These are phyloP conservation scores for Erythrobasidium yunnanense DNA, from an alignment of 768 basidiomycete species.

Conservation along the genomic window DNA sequence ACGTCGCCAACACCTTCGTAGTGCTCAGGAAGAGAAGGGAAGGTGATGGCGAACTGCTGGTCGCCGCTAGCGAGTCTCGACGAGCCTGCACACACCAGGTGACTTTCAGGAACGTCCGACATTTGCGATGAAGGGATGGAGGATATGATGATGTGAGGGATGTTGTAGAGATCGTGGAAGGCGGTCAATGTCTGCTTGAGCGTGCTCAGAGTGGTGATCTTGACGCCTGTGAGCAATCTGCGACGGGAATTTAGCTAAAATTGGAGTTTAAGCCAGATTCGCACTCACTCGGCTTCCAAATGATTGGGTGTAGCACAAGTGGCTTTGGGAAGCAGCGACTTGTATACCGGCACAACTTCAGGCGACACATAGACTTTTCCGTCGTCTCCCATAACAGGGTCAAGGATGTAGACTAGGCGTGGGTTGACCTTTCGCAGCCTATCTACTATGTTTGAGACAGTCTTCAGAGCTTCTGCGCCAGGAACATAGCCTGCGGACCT, in stretches of 20 bases:
- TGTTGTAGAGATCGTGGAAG: conserved; percentile 63
- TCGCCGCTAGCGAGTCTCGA: conserved; percentile 42
- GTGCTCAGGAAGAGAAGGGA: conserved; percentile 75
- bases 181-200: conserved; percentile 58
- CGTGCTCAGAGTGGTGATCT: conserved; percentile 57
- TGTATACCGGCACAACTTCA: conserved; percentile 77
- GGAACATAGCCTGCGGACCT: conserved; percentile 64
- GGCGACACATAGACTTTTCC: conserved; percentile 77
- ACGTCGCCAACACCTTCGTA: conserved; percentile 95
- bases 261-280: not conserved
- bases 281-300: conserved; percentile 84
- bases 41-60: conserved; percentile 52
- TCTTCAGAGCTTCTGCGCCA: conserved; percentile 61
- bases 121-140: conserved; percentile 58
- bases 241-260: not conserved
- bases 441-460: conserved; percentile 54
- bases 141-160: conserved; percentile 82
- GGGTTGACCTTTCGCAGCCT: conserved; percentile 54
- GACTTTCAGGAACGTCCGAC: conserved; percentile 48
- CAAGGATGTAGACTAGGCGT: conserved; percentile 69
- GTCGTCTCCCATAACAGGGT: conserved; percentile 91
- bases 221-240: conserved; percentile 64
- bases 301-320: conserved; percentile 95
- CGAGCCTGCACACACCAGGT: conserved; percentile 71
- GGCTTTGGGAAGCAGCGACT: conserved; percentile 58